Base-by-base conservation (phyloP, 2,329 filamentous ascomycete species). In the Emergomyces pasteurianus region DNA sequence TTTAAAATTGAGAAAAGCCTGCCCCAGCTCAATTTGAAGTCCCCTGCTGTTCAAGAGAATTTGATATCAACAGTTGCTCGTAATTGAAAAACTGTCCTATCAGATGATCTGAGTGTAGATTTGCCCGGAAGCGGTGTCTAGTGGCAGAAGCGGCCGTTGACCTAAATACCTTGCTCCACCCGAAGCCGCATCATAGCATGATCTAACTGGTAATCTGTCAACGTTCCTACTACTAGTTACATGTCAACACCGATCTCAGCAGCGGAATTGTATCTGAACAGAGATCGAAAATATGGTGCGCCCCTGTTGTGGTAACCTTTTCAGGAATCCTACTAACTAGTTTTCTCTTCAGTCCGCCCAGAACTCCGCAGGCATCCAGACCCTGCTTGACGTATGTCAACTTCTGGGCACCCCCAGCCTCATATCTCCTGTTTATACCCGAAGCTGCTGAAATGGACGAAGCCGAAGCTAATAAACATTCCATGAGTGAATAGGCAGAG, bases 301-400 rank as follows among this genome's bases (percentile, higher is more conserved):
- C 3, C 9, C 9, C 23, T n/a, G n/a, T n/a, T n/a, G n/a, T 43
- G 31, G 34, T 16, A n/a, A 5, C 10, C 6, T 14, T 57, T 42
- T 46, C 16, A 28, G 40, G 23, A 10, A n/a, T 43, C 21, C n/a
- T 58, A 49, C 42, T 58, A 50, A 56, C 60, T 58, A 31, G 21
- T 47, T 9, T 26, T 46, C 46, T 18, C 18, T 16, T n/a, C 53
- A 63, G 63, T 94, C 94, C 75, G 94, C 92, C 74, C 94, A 97
- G 80, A 97, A 97, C 82, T 97, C 94, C 67, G 87, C 90, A 72
- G 94, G 94, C 77, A 99, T 99, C 75, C 92, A 97, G 80, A 97
- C 92, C 74, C 86, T 99, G 73, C 90, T 99, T 79, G 94, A 97
- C 79, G 94, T 99, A 88, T 71, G 88, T 16, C 43, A 12, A 18